phyloP scores from a whole-genome alignment of 106 monocot species.

The Triglochin maritima region DNA sequence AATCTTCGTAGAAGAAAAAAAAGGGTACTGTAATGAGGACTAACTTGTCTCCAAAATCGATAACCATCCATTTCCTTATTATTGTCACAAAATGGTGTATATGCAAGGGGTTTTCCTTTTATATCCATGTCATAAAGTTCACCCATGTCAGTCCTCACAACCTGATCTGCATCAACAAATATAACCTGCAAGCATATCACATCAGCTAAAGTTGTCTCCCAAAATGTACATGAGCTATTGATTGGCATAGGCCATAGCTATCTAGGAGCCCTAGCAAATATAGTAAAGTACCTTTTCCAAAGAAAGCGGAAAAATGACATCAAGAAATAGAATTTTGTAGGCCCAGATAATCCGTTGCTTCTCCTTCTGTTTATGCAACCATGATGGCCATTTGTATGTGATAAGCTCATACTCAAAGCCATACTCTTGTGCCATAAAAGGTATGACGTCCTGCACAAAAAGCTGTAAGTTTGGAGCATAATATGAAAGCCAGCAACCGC shows the following conservation, averaged over 20 bases:
- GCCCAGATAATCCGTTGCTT: slow-evolving; percentile 99
- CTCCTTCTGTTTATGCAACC: slow-evolving; percentile 98
- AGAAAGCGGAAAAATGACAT: slow-evolving; percentile 94
- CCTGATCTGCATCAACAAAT: slow-evolving; percentile 98
- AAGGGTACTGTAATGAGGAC: slow-evolving; percentile 1
- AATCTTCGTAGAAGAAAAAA: neutral
- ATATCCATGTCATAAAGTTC: slow-evolving; percentile 97
- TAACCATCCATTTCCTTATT: slow-evolving; percentile 99
- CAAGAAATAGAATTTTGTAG: slow-evolving; percentile 97
- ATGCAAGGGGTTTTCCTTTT: slow-evolving; percentile 90
- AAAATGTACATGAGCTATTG: too few relatives aligned
- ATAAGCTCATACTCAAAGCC: slow-evolving; percentile 97
- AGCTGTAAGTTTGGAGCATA: neutral
- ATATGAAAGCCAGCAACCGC: neutral
- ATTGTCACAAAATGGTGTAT: slow-evolving; percentile 99
- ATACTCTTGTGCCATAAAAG: slow-evolving; percentile 85
- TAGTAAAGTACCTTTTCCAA: slow-evolving; percentile 54
- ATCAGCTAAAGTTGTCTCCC: neutral
- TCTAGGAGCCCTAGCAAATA: neutral
- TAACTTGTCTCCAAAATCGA: slow-evolving; percentile 93
- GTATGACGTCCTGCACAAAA: slow-evolving; percentile 77
- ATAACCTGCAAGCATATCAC: slow-evolving; percentile 63
- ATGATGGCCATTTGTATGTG: slow-evolving; percentile 99
- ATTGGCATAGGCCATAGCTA: too few relatives aligned
- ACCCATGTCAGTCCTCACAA: slow-evolving; percentile 96